These are phyloP conservation scores for Calendula officinalis DNA, from an alignment of 129 eudicot genomes.

Conservation along the genomic window DNA sequence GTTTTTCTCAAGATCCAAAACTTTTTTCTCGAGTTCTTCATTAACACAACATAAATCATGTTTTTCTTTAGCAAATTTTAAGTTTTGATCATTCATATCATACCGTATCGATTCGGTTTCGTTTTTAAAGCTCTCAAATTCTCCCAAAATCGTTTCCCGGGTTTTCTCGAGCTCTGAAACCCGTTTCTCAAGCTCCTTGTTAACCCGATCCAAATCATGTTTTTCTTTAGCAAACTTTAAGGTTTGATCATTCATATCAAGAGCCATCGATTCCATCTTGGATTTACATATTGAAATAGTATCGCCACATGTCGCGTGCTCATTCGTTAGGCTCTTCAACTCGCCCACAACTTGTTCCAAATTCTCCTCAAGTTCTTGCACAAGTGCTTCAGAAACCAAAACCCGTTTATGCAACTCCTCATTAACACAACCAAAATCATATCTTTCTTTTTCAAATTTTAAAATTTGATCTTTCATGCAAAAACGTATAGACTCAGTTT, in stretches of 20 bases:
- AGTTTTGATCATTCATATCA: slow-evolving; percentile 20
- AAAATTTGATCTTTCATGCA: slow-evolving; percentile 52
- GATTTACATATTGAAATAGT: slow-evolving; percentile 49
- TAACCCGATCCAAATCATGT: slow-evolving; percentile 41
- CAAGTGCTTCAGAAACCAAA: slow-evolving; percentile 58
- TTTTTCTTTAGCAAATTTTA: slow-evolving; percentile 20
- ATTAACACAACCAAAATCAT: slow-evolving; percentile 46
- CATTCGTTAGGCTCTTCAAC: slow-evolving; percentile 60
- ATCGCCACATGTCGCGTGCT: slow-evolving; percentile 66
- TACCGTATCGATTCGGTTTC: slow-evolving; percentile 11
- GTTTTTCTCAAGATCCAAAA: slow-evolving; percentile 52
- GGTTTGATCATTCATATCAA: slow-evolving; percentile 53
- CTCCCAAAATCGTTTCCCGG: slow-evolving; percentile 18
- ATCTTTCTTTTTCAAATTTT: slow-evolving; percentile 55
- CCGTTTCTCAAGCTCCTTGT: slow-evolving; percentile 72
- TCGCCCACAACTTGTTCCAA: slow-evolving; percentile 68
- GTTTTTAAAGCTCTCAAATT: slow-evolving; percentile 19
- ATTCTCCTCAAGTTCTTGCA: slow-evolving; percentile 83
- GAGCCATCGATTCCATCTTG: slow-evolving; percentile 51
- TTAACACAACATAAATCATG: slow-evolving; percentile 44
- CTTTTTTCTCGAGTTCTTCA: slow-evolving; percentile 71
- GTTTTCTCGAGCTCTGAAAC: slow-evolving; percentile 33
- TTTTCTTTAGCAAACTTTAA: slow-evolving; percentile 59
- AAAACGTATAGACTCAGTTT: slow-evolving; percentile 58
- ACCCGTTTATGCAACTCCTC: slow-evolving; percentile 76